Evolutionary conservation across 2,329 filamentous ascomycete genomes (phyloP).

Genomic region (Fusarium secorum): DNA sequence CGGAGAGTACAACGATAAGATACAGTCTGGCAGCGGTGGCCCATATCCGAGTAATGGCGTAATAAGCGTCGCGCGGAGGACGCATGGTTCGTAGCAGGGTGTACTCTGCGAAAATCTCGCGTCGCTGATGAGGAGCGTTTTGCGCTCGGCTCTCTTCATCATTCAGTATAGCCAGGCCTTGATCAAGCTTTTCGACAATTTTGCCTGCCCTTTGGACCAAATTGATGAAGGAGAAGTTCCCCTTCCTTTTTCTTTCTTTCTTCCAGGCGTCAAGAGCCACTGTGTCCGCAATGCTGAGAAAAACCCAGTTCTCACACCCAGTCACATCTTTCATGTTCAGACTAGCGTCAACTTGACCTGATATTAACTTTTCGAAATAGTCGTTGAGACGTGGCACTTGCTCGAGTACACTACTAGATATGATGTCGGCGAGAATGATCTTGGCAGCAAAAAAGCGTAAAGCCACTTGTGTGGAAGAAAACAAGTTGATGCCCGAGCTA

Average conservation of each 20-base stretch:
- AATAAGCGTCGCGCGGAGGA: background rate
- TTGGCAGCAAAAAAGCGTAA: constrained; percentile 48
- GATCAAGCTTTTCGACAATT: background rate
- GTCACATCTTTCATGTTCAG: background rate
- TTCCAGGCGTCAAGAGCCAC: background rate
- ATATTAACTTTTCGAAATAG: background rate
- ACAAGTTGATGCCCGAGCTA: background rate
- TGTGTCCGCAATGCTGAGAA: background rate
- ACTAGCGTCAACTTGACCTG: accelerated
- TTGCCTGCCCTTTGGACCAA: background rate
- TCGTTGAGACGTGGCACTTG: background rate
- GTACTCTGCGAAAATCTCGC: background rate
- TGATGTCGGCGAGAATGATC: constrained; percentile 42
- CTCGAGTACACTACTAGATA: constrained; percentile 5
- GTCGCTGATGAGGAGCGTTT: background rate
- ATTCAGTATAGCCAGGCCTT: background rate
- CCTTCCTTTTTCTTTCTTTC: too few relatives aligned
- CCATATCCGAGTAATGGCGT: constrained; percentile 3
- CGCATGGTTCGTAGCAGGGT: background rate
- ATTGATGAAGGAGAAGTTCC: too few relatives aligned
- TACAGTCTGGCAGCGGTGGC: background rate
- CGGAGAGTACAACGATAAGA: background rate
- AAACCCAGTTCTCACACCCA: constrained; percentile 18
- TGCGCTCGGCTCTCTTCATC: accelerated
- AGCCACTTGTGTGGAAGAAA: constrained; percentile 44